Conservation (phyloP, 345 rosid species). For the Erucastrum elatum region DNA sequence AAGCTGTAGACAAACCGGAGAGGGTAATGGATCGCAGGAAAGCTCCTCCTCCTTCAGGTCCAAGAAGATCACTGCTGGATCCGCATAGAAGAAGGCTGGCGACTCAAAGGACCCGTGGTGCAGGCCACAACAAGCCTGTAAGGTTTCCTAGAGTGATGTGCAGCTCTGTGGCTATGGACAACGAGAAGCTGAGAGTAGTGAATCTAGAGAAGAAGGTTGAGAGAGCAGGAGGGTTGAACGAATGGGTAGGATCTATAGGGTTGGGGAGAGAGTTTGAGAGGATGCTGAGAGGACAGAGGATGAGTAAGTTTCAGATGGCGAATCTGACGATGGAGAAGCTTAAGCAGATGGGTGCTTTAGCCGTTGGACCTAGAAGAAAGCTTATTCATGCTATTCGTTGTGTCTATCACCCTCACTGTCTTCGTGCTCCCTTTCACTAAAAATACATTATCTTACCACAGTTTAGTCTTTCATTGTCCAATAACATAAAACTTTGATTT, state of each 20-base stretch:
- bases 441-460: not conserved
- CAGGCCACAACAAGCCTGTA: conserved; percentile 2
- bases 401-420: conserved; percentile 66
- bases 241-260: conserved; percentile 79
- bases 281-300: conserved; percentile 57
- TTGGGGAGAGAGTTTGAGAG: conserved; percentile 66
- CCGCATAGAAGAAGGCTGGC: conserved; percentile 6
- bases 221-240: conserved; percentile 75
- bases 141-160: conserved; percentile 44
- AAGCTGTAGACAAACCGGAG: conserved; percentile 50
- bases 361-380: conserved; percentile 93
- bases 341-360: conserved; percentile 91
- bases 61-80: conserved; percentile 23
- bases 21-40: conserved; percentile 17
- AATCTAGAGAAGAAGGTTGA: conserved; percentile 75
- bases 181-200: conserved; percentile 60
- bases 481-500: not conserved
- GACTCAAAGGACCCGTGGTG: not conserved
- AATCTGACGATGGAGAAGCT: conserved; percentile 89
- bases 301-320: conserved; percentile 72
- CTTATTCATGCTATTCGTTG: conserved; percentile 91
- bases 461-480: not conserved
- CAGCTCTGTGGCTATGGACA: conserved; percentile 44
- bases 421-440: conserved; percentile 32
- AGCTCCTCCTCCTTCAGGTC: conserved; percentile 35